Evolutionary conservation across 2,329 filamentous ascomycete species (phyloP), one percentile per base, ranked within the genome.

Genomic region (Alternaria arbusti): DNA sequence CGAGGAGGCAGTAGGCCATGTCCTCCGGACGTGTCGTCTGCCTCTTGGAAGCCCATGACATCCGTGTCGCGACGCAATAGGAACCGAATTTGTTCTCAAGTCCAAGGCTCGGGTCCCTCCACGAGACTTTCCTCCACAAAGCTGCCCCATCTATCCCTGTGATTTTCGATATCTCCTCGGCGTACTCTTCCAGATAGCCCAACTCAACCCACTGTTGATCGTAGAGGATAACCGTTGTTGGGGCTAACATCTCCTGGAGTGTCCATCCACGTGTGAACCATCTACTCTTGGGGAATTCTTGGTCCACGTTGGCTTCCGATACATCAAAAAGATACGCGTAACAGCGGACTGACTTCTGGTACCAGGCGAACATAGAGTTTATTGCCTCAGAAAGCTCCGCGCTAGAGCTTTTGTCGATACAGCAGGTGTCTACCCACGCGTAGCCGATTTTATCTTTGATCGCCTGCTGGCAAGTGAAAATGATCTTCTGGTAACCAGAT

Each of bases 1-100:
- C 77, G 3, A 79, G 58, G 3, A 79, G 66, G 22, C 62, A 77
- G 50, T 79, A 79, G 2, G 74, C 72, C 8, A 49, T 52, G 57
- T 79, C 77, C 63, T 79, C 77, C 1, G 36, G 15, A 15, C 69
- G 55, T 9, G 70, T 71, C 0, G 69, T 69, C 7, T 60, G 9
- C 28, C 71, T 32, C 8, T 3, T 25, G 11, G 65, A 54, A 2
- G 64, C 67, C 70, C 66, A 74, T 2, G 54, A 64, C 59, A 71
- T 65, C 25, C 66, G 66, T 44, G 74, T 52, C 0, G 65, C 70
- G 6, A 69, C 56, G 20, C 61, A 56, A 5, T 49, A 57, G 7
- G 13, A 44, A 13, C 25, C 46, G 3, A 57, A 32, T 17, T 8
- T 5, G 10, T 25, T 6, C 23, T 25, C 23, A 5, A 6, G 6